Evolutionary conservation across 495 filamentous ascomycete species (phyloP), one percentile per base, ranked within the genome.

Genomic region (Aspergillus steynii): DNA sequence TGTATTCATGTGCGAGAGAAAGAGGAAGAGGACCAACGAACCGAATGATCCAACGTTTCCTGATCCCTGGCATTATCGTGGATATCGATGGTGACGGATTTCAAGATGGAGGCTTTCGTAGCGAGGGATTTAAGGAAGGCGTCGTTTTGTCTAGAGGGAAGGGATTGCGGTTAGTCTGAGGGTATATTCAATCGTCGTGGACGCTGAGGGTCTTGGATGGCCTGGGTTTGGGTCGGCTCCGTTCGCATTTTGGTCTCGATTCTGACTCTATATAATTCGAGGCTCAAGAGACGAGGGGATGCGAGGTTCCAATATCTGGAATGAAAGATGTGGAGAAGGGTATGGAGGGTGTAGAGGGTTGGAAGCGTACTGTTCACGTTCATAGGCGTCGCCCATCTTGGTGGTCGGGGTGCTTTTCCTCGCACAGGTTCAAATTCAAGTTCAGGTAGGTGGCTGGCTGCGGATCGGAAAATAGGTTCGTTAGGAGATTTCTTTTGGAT

Each of bases 81-180:
- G 71, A 99, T 99, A 77, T 98, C 91, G 50, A 97, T 86, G n/a
- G 95, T 99, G n/a, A 99, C 92, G 65, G 88, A 88, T 68, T 93
- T 93, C 55, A 99, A 84, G 37, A 92, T 91, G 50, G 90, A 90
- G 32, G 97, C 92, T 75, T 99, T 99, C 29, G 83, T 82, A 15
- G 90, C 88, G 27, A 99, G 88, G 68, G 96, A 93, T 67, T 92
- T 88, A 54, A 99, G 89, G 71, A 95, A 93, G 68, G 91, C 88
- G 77, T 97, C 96, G 79, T 99, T 99, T 78, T 99, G 95, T 74
- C 86, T 88, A 68, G 15, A 51, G 25, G 9, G 8, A 15, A 34
- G 68, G 50, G 67, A 66, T 53, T 20, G 28, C 49, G 49, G 49
- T 50, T 50, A 50, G 20, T 27, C 20, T 20, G 20, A 20, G 20